Evolutionary conservation across 257 asterid genomes (phyloP).

Genomic region (Salvia splendens): DNA sequence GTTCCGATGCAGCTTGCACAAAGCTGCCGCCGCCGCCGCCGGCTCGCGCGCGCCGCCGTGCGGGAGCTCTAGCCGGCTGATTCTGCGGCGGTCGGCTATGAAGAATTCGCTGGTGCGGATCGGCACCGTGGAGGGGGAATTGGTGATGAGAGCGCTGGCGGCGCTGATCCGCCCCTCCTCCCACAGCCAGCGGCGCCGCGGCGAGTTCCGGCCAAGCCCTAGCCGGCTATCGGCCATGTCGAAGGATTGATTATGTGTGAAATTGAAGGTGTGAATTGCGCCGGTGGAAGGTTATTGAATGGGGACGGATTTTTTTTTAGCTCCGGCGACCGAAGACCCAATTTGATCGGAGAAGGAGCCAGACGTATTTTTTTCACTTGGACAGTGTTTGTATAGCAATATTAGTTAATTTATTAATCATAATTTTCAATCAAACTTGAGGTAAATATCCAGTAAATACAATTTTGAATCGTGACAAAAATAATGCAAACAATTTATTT

Average conservation of each 20-base stretch:
- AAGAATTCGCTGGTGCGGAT: constrained; percentile 54
- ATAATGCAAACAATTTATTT: too few species aligned
- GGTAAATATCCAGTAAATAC: too few species aligned
- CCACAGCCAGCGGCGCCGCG: constrained; percentile 56
- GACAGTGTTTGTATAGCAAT: constrained; percentile 22
- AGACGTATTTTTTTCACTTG: not conserved
- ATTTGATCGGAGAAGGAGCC: constrained; percentile 21
- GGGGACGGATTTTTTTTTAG: constrained; percentile 24
- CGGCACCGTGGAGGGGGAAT: constrained; percentile 54
- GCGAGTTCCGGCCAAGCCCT: constrained; percentile 46
- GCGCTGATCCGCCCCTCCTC: constrained; percentile 62
- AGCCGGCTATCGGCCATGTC: constrained; percentile 55
- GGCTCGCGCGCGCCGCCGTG: constrained; percentile 32
- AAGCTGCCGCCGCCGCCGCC: not conserved
- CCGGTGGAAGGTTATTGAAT: constrained; percentile 8
- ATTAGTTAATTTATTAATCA: not conserved
- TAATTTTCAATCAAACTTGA: too few species aligned
- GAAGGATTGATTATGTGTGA: constrained; percentile 3
- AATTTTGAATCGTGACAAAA: too few species aligned
- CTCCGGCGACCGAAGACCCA: constrained; percentile 31
- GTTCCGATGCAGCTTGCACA: constrained; percentile 59
- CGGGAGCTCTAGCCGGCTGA: constrained; percentile 40
- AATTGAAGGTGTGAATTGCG: not conserved
- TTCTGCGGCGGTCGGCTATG: constrained; percentile 55
- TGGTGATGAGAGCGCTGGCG: constrained; percentile 56